Evolutionary conservation across 768 basidiomycete species (phyloP).

Genomic region (Fistulinella prunicolor): DNA sequence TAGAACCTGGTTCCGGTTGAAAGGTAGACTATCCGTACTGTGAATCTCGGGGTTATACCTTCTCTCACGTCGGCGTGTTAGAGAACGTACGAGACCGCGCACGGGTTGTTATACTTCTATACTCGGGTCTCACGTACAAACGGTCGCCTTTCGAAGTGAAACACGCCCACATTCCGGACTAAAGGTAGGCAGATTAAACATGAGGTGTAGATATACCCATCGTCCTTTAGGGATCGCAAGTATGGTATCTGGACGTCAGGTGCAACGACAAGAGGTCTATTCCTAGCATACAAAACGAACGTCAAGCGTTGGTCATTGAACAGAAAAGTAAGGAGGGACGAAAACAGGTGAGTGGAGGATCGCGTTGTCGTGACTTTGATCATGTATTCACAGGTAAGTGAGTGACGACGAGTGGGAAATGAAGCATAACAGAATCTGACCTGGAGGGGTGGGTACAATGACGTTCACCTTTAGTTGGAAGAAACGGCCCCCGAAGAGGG

Average conservation of each 20-base stretch:
- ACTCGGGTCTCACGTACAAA: no score
- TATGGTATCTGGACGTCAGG: constrained; percentile 7
- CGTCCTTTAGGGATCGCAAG: neutral
- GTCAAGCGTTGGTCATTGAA: constrained; percentile 8
- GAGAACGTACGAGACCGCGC: no score
- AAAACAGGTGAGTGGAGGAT: neutral
- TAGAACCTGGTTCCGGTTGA: no score
- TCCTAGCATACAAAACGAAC: constrained; percentile 7
- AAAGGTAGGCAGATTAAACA: constrained; percentile 1
- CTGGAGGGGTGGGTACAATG: neutral
- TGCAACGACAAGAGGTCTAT: no score
- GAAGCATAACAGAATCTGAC: no score
- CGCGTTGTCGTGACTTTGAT: constrained; percentile 1
- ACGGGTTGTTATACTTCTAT: no score
- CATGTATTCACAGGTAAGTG: no score
- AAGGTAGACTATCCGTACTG: no score
- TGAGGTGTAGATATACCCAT: constrained; percentile 1
- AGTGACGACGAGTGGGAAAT: no score
- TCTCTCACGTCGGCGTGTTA: no score
- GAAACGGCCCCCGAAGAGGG: constrained; percentile 4
- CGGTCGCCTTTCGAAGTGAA: no score
- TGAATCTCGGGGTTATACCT: no score
- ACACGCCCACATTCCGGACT: neutral
- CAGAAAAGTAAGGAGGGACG: neutral
- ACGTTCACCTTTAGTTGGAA: constrained; percentile 1